Base-by-base conservation (phyloP, 495 filamentous ascomycete genomes). In the Aspergillus mulundensis region DNA sequence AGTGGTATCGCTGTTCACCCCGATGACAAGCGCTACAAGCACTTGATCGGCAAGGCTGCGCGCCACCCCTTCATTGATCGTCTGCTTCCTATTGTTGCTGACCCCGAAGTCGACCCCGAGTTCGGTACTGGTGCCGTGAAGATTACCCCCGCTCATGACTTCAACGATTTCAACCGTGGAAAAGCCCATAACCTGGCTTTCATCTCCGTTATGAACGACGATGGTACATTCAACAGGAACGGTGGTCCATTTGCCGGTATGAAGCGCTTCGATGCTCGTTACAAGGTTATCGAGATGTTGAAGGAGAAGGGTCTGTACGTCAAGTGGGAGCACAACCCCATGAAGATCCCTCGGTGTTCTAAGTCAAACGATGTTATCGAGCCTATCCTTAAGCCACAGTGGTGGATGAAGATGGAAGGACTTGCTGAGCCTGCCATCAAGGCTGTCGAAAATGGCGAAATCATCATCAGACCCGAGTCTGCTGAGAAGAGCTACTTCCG, bases 311-410 rank as follows among this genome's bases (percentile, higher is more conserved):
- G 86, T 0, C 69, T 92, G 18, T 91, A 84, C 53, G 86, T 88
- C 16, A 88, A 89, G 68, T 87, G 87, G 78, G 84, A 87, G 73
- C 70, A 86, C 68, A 90, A 91, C 68, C 74, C 83, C 23, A 93
- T 91, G 88, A 84, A 82, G 67, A 83, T 93, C n/a, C 88, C 87
- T 1, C 70, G 86, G 7, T 93, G 87, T 63, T 64, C 73, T 36
- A 86, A 85, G 72, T 85, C 82, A n/a, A 88, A 86, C 67, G 89
- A 93, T 70, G 77, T 91, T 16, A 88, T 93, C 52, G 89, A 93
- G 66, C 89, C 87, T 1, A 71, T 89, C 28, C 77, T 91, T 66
- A 91, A 89, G 70, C 88, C 88, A 2, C 88, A 91, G 66, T 88
- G 84, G 85, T 88, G 85, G 84, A 85, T 87, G 77, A 79, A 76